Evolutionary conservation across 305 asterid genomes (phyloP), one percentile per base, ranked within the genome.

Genomic region (Solanum aculeatissimum): DNA sequence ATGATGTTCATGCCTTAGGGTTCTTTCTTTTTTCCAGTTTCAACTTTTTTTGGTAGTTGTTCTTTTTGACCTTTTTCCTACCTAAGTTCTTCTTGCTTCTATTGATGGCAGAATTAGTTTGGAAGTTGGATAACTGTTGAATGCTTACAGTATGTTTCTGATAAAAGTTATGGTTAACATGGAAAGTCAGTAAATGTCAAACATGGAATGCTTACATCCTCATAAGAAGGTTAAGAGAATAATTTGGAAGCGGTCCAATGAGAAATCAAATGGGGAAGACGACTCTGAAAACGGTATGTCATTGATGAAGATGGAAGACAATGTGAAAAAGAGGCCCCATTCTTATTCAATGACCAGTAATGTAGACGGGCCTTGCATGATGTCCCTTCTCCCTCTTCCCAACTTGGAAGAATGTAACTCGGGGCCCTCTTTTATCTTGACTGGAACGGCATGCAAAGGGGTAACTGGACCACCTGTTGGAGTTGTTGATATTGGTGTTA

Each of bases 381-480:
- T 94, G 91, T 92, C 96, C 74, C 89, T 94, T 85, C 71, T 91
- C 82, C 92, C 95, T 80, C 43, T 90, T 88, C 90, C 89, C 29
- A 88, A 85, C 83, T 86, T 87, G 84, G 93, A 89, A 69, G 88
- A 89, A 55, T 86, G 90, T 88, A 83, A 90, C 85, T 87, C 90
- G 47, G 87, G 86, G 80, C 81, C 85, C 10, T 84, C 93, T 5
- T 83, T 90, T 21, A 65, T 88, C 87, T 86, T 93, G 84, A 89
- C 91, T 8, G 97, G 97, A 86, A 91, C 96, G 45, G 96, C 95
- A 72, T 55, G 89, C 83, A 83, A 79, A 87, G 95, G 86, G 10
- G 87, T 84, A 47, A 86, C 86, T 23, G 98, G 95, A 70, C 95
- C 99, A 35, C 93, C 97, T 4, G 87, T 96, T 53, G 99, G 98